Evolutionary conservation across 441 rosid species (phyloP).

Genomic region (Lagerstroemia fauriei): DNA sequence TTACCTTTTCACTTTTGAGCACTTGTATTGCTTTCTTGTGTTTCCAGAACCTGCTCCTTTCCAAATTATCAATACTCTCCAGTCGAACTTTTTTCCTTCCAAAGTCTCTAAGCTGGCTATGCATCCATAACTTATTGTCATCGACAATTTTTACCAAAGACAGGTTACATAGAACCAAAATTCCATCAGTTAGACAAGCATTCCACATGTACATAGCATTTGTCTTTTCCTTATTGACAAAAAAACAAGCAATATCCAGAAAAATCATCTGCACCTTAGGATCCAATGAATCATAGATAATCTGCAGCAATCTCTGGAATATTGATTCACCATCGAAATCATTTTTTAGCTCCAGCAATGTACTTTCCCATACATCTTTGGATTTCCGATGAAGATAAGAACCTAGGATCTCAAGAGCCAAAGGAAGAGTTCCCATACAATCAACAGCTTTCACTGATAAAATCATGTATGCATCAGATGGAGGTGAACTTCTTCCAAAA

Average conservation of each 20-base stretch:
- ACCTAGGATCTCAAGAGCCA: neutral
- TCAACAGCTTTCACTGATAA: neutral
- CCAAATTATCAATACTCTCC: neutral
- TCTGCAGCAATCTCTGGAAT: neutral
- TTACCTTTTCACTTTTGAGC: neutral
- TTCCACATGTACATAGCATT: too few relatives aligned
- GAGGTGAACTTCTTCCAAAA: neutral
- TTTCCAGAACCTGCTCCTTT: neutral
- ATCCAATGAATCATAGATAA: conserved; percentile 2
- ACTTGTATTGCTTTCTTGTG: neutral
- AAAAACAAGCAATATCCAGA: conserved; percentile 7
- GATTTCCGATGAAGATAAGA: neutral
- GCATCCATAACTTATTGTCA: neutral
- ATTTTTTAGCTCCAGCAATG: neutral
- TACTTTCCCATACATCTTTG: neutral
- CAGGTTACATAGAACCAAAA: neutral
- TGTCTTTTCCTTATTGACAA: too few relatives aligned
- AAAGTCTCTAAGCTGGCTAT: conserved; percentile 6
- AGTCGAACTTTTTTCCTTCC: neutral
- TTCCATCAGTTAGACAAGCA: too few relatives aligned
- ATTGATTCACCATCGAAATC: too few relatives aligned
- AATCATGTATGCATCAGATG: neutral
- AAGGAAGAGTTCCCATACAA: neutral
- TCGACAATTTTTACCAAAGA: neutral
- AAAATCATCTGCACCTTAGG: neutral